Evolutionary conservation across 2,329 filamentous ascomycete species (phyloP).

Genomic region (Emergomyces orientalis): DNA sequence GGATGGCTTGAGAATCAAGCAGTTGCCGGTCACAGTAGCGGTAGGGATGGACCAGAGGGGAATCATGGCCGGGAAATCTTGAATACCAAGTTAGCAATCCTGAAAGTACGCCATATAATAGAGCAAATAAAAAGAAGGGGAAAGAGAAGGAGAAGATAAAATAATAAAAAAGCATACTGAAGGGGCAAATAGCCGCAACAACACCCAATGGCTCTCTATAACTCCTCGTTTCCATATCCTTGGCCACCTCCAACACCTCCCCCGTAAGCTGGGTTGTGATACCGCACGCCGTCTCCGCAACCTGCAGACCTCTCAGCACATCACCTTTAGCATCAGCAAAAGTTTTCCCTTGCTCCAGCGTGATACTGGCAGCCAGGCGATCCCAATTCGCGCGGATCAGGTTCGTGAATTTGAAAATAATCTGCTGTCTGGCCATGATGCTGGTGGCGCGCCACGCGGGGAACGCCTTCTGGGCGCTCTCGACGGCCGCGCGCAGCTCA

Average conservation of each 20-base stretch:
- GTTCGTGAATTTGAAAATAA: conserved; percentile 57
- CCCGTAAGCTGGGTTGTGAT: conserved; percentile 58
- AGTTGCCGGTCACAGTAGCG: conserved; percentile 57
- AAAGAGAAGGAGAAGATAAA: conserved; percentile 18
- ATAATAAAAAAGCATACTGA: conserved; percentile 13
- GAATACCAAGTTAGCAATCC: conserved; percentile 23
- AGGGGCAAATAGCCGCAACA: conserved; percentile 37
- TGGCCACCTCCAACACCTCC: conserved; percentile 57
- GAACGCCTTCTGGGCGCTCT: conserved; percentile 55
- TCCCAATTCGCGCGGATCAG: conserved; percentile 58
- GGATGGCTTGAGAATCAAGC: conserved; percentile 55
- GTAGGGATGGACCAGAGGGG: conserved; percentile 59
- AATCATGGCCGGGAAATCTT: conserved; percentile 63
- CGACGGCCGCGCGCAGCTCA: conserved; percentile 53
- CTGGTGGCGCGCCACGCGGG: conserved; percentile 52
- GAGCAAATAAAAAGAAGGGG: too few relatives aligned
- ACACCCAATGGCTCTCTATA: conserved; percentile 58
- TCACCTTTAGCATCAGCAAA: conserved; percentile 59
- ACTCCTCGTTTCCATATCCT: conserved; percentile 60
- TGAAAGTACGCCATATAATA: too few relatives aligned
- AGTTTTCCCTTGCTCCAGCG: conserved; percentile 59
- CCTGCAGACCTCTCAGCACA: conserved; percentile 56
- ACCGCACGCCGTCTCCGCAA: conserved; percentile 57
- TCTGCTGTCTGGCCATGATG: conserved; percentile 52
- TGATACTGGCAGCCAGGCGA: conserved; percentile 55